Evolutionary conservation across 176 grass and related monocot species (phyloP).

Genomic region (Aechmea fasciata): DNA sequence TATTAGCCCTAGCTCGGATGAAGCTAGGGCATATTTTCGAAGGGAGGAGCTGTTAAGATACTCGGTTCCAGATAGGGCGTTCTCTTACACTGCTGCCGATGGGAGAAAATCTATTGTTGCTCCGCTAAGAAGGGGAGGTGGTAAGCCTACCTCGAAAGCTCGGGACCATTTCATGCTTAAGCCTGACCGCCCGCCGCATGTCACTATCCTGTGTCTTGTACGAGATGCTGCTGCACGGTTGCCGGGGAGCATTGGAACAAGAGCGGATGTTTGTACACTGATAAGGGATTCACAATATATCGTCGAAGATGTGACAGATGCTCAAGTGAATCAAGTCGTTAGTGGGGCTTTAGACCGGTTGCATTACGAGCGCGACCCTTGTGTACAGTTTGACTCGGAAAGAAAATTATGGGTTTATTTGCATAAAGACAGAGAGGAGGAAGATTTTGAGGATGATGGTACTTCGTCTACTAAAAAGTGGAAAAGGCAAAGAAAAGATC

Average conservation of each 20-base stretch:
- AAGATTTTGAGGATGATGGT: conserved; percentile 99
- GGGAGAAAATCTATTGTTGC: conserved; percentile 96
- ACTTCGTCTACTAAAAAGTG: conserved; percentile 97
- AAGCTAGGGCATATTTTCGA: conserved; percentile 75
- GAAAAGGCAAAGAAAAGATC: conserved; percentile 89
- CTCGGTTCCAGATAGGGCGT: conserved; percentile 95
- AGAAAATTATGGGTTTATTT: conserved; percentile 98
- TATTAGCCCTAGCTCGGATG: conserved; percentile 74
- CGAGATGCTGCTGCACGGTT: conserved; percentile 90
- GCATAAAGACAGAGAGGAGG: conserved; percentile 92
- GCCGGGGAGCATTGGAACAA: conserved; percentile 84
- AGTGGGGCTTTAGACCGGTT: conserved; percentile 91
- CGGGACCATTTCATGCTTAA: conserved; percentile 97
- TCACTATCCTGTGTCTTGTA: conserved; percentile 96
- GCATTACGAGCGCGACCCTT: conserved; percentile 97
- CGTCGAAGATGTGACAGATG: conserved; percentile 67
- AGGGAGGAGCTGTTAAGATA: conserved; percentile 90
- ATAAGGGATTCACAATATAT: conserved; percentile 94
- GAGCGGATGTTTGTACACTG: conserved; percentile 93
- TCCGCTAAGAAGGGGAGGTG: conserved; percentile 85
- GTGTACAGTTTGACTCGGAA: conserved; percentile 90
- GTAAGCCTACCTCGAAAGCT: conserved; percentile 95
- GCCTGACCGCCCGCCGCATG: conserved; percentile 87
- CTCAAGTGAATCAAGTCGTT: conserved; percentile 84
- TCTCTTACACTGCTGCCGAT: conserved; percentile 92